Evolutionary conservation across 108 stramenopile species (phyloP), one percentile per base, ranked within the genome.

Genomic region (Schizochytrium sp.): DNA sequence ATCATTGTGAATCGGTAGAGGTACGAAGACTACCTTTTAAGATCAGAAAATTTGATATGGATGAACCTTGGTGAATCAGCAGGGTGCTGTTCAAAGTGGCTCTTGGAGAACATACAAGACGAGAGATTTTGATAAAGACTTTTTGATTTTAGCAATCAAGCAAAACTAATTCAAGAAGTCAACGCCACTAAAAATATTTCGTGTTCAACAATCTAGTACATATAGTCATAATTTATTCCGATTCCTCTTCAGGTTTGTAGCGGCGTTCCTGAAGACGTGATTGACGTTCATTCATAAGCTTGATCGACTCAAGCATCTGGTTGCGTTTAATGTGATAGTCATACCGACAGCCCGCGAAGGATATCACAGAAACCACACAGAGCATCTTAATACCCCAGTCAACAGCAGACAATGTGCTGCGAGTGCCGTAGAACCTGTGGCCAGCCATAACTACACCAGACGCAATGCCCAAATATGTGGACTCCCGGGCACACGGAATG

Each of bases 331-430:
- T 53, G 47, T 83, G 53, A 53, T 83, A 83, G 45, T 5, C 28
- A 38, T 83, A 55, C 47, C 76, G 49, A 53, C 76, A 83, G 15
- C 47, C 76, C 47, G 50, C 76, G 40, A 83, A 83, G 53, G 50
- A 55, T 17, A 55, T 55, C 28, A 83, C 28, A 47, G 76, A 83
- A 40, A 55, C 47, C 45, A 83, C 76, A 53, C 76, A 83, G 17
- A 83, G 45, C 76, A 83, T 83, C 1, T 83, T 83, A 53, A 83
- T 83, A 53, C 76, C 76, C 76, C 76, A 83, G 76, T 83, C 76
- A 10, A 28, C 47, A 0, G 76, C 76, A 5, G 50, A 55, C 45
- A 83, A 10, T 13, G 12, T n/a, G 76, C 40, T 17, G 38, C 76
- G 10, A 47, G 76, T 55, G 17, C 76, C 76, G 13, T 17, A 55